Evolutionary conservation across 2,329 filamentous ascomycete species (phyloP), one percentile per base, ranked within the genome.

Genomic region (Cytospora leucostoma): DNA sequence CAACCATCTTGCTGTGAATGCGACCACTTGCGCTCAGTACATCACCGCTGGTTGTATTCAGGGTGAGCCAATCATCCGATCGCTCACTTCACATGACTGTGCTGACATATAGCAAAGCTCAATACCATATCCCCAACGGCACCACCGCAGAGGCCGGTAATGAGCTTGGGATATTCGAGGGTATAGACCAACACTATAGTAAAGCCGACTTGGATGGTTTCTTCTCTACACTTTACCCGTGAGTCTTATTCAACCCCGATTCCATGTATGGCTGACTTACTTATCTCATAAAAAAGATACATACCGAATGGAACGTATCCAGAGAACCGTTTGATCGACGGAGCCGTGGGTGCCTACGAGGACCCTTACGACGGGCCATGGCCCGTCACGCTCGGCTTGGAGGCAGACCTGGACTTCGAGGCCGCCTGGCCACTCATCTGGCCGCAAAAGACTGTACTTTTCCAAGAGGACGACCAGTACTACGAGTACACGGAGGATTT

Each of bases 391-490:
- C n/a, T 47, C 8, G 67, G 62, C 2, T 69, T 68, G 5, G 80
- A 82, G 63, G 73, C 76, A 4, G 77, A 79, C 52, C 76, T 84
- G 12, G 82, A 84, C 68, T 81, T 83, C 60, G 70, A 80, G 63
- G 74, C 80, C 33, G 73, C 75, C n/a, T 79, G 79, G 62, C 79
- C 81, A 0, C 73, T 84, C 60, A 79, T 84, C 67, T 83, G 78
- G 70, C 82, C 82, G 1, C 81, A 84, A 67, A 76, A 65, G 47
- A 66, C 78, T 0, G 77, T 79, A 1, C 66, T 71, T 4, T 72
- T 66, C 67, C 69, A 71, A 60, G 68, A 65, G 0, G 70, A 72
- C 54, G 72, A 74, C 55, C 70, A 74, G 63, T 66, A 61, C 63
- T 74, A 74, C 56, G 63, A 71, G 53, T 12, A 60, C 7, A 68